These are phyloP conservation scores for Physcia stellaris DNA, from an alignment of 495 filamentous ascomycete species.

Conservation along the genomic window DNA sequence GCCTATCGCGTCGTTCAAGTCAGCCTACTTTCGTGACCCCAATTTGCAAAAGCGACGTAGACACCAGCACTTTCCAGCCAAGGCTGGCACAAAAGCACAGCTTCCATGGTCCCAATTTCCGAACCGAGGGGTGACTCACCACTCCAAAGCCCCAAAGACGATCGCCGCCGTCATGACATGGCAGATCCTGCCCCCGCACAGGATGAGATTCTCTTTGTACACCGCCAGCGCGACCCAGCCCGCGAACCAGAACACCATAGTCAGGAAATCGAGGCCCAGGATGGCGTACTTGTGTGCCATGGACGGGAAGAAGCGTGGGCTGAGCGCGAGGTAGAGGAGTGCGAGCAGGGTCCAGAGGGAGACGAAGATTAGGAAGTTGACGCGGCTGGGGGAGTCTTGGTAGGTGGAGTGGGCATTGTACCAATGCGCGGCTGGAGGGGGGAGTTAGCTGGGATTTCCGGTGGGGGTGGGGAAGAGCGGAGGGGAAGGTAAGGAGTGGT, in stretches of 20 bases:
- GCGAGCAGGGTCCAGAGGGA: conserved; percentile 60
- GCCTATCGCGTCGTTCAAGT: no score
- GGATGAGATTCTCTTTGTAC: conserved; percentile 31
- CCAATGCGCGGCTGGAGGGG: conserved; percentile 18
- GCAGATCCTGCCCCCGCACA: conserved; percentile 36
- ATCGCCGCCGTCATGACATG: conserved; percentile 34
- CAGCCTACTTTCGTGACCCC: no score
- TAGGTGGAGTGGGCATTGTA: conserved; percentile 23
- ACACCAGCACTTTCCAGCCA: no score
- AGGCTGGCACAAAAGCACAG: no score
- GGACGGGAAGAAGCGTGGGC: conserved; percentile 43
- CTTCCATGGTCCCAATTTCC: no score
- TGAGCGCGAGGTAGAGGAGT: conserved; percentile 48
- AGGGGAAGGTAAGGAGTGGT: not conserved
- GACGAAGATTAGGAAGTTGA: conserved; percentile 65
- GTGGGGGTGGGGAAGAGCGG: not conserved
- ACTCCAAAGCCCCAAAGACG: conserved; percentile 43
- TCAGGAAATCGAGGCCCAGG: conserved; percentile 51
- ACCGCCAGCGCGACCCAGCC: conserved; percentile 65
- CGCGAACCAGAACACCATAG: conserved; percentile 82
- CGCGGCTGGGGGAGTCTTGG: conserved; percentile 27
- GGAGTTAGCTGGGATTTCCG: not conserved
- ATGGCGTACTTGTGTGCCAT: conserved; percentile 42
- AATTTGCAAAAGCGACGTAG: no score
- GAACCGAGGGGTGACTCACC: no score